These are phyloP conservation scores for Yamadazyma insecticola DNA, from an alignment of 805 yeast genomes.

Conservation along the genomic window DNA sequence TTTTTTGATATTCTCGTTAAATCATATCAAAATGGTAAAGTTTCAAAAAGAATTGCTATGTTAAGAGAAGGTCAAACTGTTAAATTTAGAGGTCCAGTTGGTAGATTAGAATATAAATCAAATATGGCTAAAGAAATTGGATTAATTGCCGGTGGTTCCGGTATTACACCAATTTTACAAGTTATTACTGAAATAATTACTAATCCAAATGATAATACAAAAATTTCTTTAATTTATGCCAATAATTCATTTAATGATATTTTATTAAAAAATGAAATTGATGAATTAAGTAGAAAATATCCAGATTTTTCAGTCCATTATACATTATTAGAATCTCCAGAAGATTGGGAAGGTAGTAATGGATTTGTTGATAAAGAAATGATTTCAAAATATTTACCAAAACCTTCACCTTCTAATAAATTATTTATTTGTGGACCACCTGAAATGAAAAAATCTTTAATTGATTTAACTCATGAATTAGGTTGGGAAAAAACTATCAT, in stretches of 20 bases:
- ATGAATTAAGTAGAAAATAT: slow-evolving; percentile 59
- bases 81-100: slow-evolving; percentile 75
- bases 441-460: slow-evolving; percentile 54
- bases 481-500: slow-evolving; percentile 56
- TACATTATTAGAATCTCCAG: slow-evolving; percentile 44
- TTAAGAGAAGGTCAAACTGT: slow-evolving; percentile 63
- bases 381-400: slow-evolving; percentile 51
- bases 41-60: slow-evolving; percentile 62
- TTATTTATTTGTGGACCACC: slow-evolving; percentile 74
- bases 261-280: slow-evolving; percentile 65
- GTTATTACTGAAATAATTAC: slow-evolving; percentile 68
- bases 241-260: slow-evolving; percentile 77
- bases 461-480: slow-evolving; percentile 47
- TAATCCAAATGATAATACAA: slow-evolving; percentile 60
- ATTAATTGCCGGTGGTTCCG: slow-evolving; percentile 81
- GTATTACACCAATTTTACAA: slow-evolving; percentile 87
- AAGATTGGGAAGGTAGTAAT: slow-evolving; percentile 50
- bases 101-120: slow-evolving; percentile 54
- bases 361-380: slow-evolving; percentile 62
- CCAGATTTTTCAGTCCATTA: slow-evolving; percentile 62
- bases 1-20: slow-evolving; percentile 74
- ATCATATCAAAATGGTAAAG: slow-evolving; percentile 67
- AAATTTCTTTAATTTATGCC: slow-evolving; percentile 60
- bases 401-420: slow-evolving; percentile 43
- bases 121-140: slow-evolving; percentile 62